phyloP scores from a whole-genome alignment of 768 basidiomycete genomes.

The Dendrothele bispora region DNA sequence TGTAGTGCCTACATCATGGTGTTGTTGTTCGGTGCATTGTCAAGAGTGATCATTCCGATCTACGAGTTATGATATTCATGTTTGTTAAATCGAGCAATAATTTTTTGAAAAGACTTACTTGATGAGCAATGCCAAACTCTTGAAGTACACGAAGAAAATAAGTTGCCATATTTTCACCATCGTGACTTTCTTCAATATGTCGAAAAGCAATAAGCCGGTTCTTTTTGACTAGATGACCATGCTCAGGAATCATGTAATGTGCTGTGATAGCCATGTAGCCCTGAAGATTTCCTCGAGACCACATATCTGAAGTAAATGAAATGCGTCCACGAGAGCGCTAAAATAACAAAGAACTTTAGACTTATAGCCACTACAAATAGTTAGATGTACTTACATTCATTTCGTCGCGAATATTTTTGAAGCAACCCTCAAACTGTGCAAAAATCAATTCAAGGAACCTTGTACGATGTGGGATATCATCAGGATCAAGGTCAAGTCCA shows the following conservation, averaged over 20 bases:
- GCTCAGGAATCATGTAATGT: constrained; percentile 21
- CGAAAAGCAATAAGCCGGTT: constrained; percentile 30
- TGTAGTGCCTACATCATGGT: constrained; percentile 28
- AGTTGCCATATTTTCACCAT: constrained; percentile 24
- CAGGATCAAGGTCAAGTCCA: constrained; percentile 18
- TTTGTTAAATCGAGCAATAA: constrained; percentile 21
- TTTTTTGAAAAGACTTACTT: constrained; percentile 16
- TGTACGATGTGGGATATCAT: constrained; percentile 35
- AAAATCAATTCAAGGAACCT: constrained; percentile 27
- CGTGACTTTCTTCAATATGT: constrained; percentile 27
- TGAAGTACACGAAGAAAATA: constrained; percentile 23
- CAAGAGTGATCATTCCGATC: constrained; percentile 30
- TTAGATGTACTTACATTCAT: constrained; percentile 20
- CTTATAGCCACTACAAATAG: constrained; percentile 8
- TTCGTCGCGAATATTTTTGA: constrained; percentile 17
- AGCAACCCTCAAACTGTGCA: constrained; percentile 18
- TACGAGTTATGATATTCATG: constrained; percentile 1
- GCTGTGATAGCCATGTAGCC: constrained; percentile 31
- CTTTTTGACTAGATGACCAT: constrained; percentile 18
- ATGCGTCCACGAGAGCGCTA: constrained; percentile 27
- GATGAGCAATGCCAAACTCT: constrained; percentile 16
- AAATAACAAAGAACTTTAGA: constrained; percentile 5
- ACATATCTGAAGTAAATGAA: constrained; percentile 34
- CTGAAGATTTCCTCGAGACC: constrained; percentile 24
- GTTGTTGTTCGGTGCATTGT: constrained; percentile 35